phyloP scores from a whole-genome alignment of 257 asterid species.

The Gentiana straminea region DNA sequence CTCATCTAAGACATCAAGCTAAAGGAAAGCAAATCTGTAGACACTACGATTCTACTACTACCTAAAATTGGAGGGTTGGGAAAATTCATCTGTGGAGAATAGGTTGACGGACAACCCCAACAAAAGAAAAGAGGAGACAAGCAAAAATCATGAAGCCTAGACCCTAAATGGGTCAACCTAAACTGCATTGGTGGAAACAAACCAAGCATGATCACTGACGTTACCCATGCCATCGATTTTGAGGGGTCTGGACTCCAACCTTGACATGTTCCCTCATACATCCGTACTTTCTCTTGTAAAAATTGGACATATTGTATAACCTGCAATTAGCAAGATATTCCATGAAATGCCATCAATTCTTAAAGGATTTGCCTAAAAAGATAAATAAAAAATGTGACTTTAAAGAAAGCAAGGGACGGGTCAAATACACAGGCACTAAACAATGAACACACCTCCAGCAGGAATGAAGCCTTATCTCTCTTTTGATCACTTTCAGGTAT shows the following conservation, averaged over 20 bases:
- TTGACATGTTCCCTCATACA: slow-evolving; percentile 51
- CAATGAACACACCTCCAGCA: slow-evolving; percentile 55
- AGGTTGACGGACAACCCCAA: no score
- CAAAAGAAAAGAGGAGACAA: neutral
- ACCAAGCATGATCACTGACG: neutral
- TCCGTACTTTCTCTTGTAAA: slow-evolving; percentile 56
- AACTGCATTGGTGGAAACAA: neutral
- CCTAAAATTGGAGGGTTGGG: no score
- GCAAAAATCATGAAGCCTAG: neutral
- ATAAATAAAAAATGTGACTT: neutral
- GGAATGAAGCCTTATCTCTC: slow-evolving; percentile 74
- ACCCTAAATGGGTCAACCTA: neutral
- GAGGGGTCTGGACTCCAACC: slow-evolving; percentile 72
- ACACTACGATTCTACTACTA: no score
- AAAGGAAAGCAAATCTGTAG: no score
- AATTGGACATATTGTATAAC: slow-evolving; percentile 82
- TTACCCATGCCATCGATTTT: slow-evolving; percentile 63
- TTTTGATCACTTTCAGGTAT: slow-evolving; percentile 78
- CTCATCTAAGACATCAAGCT: no score
- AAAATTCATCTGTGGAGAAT: no score
- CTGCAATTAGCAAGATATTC: slow-evolving; percentile 31
- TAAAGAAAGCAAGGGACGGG: neutral
- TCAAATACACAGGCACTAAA: slow-evolving; percentile 7
- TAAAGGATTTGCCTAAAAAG: neutral
- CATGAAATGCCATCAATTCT: neutral